phyloP scores from a whole-genome alignment of 768 basidiomycete species.

The Naganishia antarctica region DNA sequence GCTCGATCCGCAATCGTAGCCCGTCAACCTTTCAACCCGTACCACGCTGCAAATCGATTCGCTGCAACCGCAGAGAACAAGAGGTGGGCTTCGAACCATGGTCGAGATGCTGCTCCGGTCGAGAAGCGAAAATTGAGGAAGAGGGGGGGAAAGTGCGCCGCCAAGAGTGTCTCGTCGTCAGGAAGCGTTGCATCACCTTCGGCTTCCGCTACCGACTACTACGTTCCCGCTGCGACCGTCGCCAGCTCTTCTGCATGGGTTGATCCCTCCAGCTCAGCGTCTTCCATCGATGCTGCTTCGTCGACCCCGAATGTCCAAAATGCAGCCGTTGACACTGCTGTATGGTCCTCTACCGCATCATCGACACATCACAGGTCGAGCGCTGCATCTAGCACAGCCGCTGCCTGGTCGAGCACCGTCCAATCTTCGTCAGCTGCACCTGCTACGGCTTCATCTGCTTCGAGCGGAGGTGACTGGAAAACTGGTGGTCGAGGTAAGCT shows the following conservation, averaged over 20 bases:
- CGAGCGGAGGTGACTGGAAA: conserved; percentile 23
- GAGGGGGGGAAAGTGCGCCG: not conserved
- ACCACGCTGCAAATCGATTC: conserved; percentile 60
- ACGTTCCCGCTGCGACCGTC: conserved; percentile 29
- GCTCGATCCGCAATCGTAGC: not conserved
- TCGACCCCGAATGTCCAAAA: conserved; percentile 1
- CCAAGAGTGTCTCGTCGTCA: not conserved
- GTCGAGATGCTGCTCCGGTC: not conserved
- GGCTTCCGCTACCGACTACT: conserved; percentile 28
- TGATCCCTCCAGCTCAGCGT: conserved; percentile 27
- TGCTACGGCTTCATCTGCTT: conserved; percentile 28
- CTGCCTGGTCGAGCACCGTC: conserved; percentile 14
- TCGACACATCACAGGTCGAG: conserved; percentile 1
- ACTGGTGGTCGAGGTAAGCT: conserved; percentile 19
- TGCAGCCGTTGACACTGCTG: conserved; percentile 19
- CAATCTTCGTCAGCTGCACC: conserved; percentile 18
- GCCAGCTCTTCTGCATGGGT: conserved; percentile 25
- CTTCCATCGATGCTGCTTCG: conserved; percentile 26
- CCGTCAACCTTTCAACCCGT: conserved; percentile 27
- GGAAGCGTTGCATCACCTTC: conserved; percentile 22
- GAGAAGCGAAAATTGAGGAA: conserved; percentile 12
- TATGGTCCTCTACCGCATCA: conserved; percentile 10
- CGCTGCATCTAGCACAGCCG: not conserved
- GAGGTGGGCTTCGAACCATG: conserved; percentile 9
- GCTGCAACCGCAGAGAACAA: conserved; percentile 39